phyloP scores from a whole-genome alignment of 2,329 filamentous ascomycete species.

The Colletotrichum coccodes region DNA sequence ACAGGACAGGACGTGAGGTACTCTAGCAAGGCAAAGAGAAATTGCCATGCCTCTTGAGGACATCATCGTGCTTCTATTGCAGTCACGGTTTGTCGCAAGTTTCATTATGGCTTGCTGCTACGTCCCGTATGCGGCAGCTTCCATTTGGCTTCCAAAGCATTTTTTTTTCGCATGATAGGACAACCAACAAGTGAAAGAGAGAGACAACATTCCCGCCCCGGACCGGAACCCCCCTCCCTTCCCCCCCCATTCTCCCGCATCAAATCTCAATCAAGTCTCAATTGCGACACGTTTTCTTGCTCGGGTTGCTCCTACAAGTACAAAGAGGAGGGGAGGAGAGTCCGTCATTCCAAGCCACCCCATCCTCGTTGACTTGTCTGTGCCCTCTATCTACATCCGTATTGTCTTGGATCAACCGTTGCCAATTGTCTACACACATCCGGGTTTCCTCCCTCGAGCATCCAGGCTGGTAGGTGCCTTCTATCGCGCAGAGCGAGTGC shows the following conservation, averaged over 20 bases:
- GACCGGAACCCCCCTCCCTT: conserved; percentile 4
- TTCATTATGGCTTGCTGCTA: conserved; percentile 5
- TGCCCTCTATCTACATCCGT: background rate
- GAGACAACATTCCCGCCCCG: conserved; percentile 10
- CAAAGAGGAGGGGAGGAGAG: background rate
- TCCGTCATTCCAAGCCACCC: background rate
- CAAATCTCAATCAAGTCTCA: conserved; percentile 14
- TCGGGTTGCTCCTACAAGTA: background rate
- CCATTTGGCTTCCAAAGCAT: background rate
- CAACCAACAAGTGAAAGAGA: background rate
- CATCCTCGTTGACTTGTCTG: background rate
- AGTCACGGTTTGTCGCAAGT: background rate
- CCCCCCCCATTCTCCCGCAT: conserved; percentile 6
- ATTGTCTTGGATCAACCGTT: background rate
- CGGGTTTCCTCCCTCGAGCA: background rate
- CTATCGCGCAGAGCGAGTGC: background rate
- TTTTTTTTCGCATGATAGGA: background rate
- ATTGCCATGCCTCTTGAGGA: background rate
- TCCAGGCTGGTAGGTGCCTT: background rate
- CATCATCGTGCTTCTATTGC: background rate
- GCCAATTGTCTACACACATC: background rate
- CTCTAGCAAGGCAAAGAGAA: background rate
- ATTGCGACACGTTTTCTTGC: conserved; percentile 12
- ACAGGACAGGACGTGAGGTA: background rate
- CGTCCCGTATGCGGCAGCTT: background rate